Base-by-base conservation (phyloP, 2,329 filamentous ascomycete species). In the Peltaster fructicola region DNA sequence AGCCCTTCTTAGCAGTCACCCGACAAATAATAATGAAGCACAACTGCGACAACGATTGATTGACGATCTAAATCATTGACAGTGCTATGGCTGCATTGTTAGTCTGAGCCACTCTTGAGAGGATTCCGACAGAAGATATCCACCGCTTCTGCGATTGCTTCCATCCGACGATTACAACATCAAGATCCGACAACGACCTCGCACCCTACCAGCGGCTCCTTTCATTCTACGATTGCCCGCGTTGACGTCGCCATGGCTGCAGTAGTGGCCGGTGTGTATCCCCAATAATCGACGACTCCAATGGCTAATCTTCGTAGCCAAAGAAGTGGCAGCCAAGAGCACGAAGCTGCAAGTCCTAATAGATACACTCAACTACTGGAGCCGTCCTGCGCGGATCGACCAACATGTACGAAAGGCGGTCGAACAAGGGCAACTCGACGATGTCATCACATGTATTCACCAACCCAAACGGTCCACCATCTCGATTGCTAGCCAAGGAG, bases 321-420 rank as follows among this genome's bases (percentile, higher is more conserved):
- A 21, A 30, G 30, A 16, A 32, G 30, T 19, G 31, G 30, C n/a
- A 28, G 36, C 15, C 22, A 26, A 2, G 30, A 40, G 14, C 47
- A 47, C 22, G 7, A 52, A 53, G 26, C 17, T 54, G 13, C 40
- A 42, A 4, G 31, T 30, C 6, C 30, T 53, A 20, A 25, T 54
- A 12, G 41, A 39, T 11, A 51, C n/a, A n/a, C n/a, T n/a, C n/a
- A n/a, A n/a, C n/a, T 44, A 8, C 30, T 53, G 17, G 33, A 41
- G 20, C 32, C 31, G 3, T 37, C 38, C 13, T 29, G 37, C 6
- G 36, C 32, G 21, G 19, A 34, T 48, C 25, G 46, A 45, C 25
- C 48, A 45, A 37, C 37, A 52, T 19, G 37, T 53, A 7, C 25
- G 48, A 10, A 44, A 41, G 27, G 45, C 46, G 4, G 29, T 37